Conservation (phyloP, 1,284 basidiomycete species). For the Hemileia vastatrix region DNA sequence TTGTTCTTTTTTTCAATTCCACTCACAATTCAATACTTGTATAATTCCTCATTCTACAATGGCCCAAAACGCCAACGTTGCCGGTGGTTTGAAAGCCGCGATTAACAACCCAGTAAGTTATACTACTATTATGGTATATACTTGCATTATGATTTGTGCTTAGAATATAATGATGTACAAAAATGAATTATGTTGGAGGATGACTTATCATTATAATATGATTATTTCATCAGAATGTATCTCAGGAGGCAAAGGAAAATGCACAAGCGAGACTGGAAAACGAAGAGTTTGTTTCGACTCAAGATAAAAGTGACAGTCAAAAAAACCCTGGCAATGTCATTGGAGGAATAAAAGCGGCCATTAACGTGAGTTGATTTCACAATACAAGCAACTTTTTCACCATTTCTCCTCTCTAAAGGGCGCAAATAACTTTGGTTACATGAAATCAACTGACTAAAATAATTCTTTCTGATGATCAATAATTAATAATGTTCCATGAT, state of each 20-base stretch:
- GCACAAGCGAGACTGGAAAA: slow-evolving; percentile 10
- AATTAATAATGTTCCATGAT: no score
- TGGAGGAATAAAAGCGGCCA: slow-evolving; percentile 11
- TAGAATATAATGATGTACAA: no score
- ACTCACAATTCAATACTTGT: no score
- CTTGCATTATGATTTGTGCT: not conserved
- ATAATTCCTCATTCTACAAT: no score
- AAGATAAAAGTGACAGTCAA: not conserved
- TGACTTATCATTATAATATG: no score
- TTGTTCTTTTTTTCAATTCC: no score
- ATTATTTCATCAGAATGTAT: slow-evolving; percentile 21
- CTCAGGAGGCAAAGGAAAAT: slow-evolving; percentile 12
- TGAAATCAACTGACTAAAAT: no score
- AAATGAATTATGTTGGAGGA: no score
- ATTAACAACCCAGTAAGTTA: slow-evolving; percentile 10
- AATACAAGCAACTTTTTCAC: not conserved
- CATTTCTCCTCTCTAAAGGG: not conserved
- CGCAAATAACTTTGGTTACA: no score
- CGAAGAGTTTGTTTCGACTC: slow-evolving; percentile 8
- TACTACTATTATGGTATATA: not conserved
- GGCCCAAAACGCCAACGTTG: slow-evolving; percentile 10
- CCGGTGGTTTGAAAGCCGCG: slow-evolving; percentile 19
- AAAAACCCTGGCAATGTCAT: slow-evolving; percentile 11
- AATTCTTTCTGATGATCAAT: no score
- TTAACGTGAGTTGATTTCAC: slow-evolving; percentile 3